phyloP scores from a whole-genome alignment of 768 basidiomycete species.

The Candolleomyces efflorescens region DNA sequence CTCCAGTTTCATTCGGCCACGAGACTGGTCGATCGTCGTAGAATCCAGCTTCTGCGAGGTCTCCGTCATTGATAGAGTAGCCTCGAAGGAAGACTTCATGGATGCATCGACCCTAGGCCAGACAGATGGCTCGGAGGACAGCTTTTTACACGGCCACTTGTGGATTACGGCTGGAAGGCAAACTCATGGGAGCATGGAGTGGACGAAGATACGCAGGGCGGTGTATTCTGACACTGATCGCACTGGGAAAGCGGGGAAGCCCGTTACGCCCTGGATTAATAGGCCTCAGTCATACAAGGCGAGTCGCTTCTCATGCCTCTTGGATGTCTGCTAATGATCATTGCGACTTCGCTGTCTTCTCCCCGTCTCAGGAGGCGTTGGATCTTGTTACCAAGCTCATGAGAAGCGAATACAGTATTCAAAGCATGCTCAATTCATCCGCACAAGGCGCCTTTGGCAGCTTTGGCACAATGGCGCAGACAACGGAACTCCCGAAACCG shows the following conservation, averaged over 20 bases:
- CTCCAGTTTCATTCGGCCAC: neutral
- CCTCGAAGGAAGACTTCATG: neutral
- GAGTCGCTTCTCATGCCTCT: neutral
- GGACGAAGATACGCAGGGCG: neutral
- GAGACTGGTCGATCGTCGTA: neutral
- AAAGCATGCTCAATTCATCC: neutral
- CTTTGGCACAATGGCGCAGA: neutral
- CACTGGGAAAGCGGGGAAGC: neutral
- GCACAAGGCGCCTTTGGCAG: too few species aligned
- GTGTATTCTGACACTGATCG: neutral
- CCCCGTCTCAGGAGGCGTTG: neutral
- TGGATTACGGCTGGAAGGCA: too few species aligned
- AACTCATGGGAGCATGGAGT: too few species aligned
- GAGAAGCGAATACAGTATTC: neutral
- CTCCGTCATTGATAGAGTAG: neutral
- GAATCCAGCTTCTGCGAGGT: neutral
- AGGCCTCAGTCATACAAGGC: neutral
- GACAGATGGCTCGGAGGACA: neutral
- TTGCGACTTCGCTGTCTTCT: too few species aligned
- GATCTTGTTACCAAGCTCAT: neutral
- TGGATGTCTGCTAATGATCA: too few species aligned
- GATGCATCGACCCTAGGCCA: too few species aligned
- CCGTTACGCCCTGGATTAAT: neutral
- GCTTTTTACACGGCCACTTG: neutral
- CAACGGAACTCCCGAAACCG: neutral